phyloP scores from a whole-genome alignment of 2,329 filamentous ascomycete genomes.

The Pyrenophora graminea region DNA sequence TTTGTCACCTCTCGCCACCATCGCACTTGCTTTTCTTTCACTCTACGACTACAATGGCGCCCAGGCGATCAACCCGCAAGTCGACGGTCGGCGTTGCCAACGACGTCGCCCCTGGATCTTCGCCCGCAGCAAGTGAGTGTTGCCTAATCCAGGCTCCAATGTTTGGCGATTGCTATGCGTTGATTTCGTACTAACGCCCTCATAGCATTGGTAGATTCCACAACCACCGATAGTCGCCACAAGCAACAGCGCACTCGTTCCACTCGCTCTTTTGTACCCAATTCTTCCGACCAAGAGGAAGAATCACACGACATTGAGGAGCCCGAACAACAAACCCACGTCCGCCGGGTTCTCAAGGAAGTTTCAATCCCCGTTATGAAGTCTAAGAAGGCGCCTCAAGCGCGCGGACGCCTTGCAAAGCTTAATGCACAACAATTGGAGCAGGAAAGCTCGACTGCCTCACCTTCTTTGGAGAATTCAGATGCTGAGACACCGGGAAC shows the following conservation, averaged over 20 bases:
- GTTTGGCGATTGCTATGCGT: not conserved
- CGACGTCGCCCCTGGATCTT: conserved; percentile 10
- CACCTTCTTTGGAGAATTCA: conserved; percentile 46
- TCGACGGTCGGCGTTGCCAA: conserved; percentile 16
- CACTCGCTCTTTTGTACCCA: conserved; percentile 34
- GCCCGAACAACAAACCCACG: conserved; percentile 6
- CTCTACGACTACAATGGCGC: conserved; percentile 22
- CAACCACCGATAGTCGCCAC: conserved; percentile 15
- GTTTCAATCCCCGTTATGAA: conserved; percentile 38
- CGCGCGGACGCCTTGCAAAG: conserved; percentile 14
- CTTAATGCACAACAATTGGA: conserved; percentile 16
- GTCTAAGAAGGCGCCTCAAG: conserved; percentile 16
- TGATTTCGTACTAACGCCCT: conserved; percentile 1
- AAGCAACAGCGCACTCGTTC: conserved; percentile 24
- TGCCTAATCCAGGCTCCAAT: not conserved
- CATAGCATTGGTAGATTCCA: conserved; percentile 10
- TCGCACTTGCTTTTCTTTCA: conserved; percentile 1
- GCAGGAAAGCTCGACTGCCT: conserved; percentile 34
- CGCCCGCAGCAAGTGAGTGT: conserved; percentile 10
- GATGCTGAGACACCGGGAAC: conserved; percentile 67
- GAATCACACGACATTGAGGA: conserved; percentile 19
- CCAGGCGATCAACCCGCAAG: conserved; percentile 33
- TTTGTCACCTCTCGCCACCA: not conserved
- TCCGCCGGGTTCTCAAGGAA: conserved; percentile 38
- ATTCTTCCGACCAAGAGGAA: conserved; percentile 40